These are phyloP conservation scores for Pelargonium cotyledonis DNA, from an alignment of 441 rosid species.

Conservation along the genomic window DNA sequence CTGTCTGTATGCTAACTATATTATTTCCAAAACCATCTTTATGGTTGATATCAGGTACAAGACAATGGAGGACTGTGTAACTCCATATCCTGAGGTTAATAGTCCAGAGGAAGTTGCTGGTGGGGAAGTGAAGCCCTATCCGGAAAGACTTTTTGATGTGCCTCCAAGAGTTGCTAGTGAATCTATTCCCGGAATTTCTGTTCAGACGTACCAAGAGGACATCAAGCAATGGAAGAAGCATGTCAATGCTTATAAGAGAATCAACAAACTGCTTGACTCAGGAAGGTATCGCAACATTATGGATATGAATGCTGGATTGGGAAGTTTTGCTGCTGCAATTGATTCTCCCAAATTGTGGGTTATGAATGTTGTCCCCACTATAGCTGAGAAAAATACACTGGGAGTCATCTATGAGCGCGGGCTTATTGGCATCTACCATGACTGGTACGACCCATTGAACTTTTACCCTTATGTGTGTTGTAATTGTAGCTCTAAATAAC, in stretches of 20 bases:
- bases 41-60: slow-evolving; percentile 13
- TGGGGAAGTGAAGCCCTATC: slow-evolving; percentile 13
- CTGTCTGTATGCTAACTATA: neutral
- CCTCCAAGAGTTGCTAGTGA: slow-evolving; percentile 18
- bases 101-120: slow-evolving; percentile 3
- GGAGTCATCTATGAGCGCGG: slow-evolving; percentile 15
- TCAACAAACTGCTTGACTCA: slow-evolving; percentile 12
- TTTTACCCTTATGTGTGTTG: neutral
- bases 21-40: neutral
- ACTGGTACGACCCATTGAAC: slow-evolving; percentile 7
- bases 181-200: slow-evolving; percentile 15
- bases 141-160: slow-evolving; percentile 10
- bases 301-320: slow-evolving; percentile 18
- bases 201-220: slow-evolving; percentile 15
- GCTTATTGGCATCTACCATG: slow-evolving; percentile 20
- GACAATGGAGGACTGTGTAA: slow-evolving; percentile 16
- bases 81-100: slow-evolving; percentile 14
- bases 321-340: slow-evolving; percentile 15
- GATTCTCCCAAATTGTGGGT: slow-evolving; percentile 18
- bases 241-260: slow-evolving; percentile 16
- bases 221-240: slow-evolving; percentile 14
- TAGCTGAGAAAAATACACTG: slow-evolving; percentile 15
- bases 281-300: slow-evolving; percentile 16
- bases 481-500: neutral
- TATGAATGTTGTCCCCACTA: slow-evolving; percentile 17